phyloP scores from a whole-genome alignment of 2,329 filamentous ascomycete genomes.

The Rhytidhysteron rufulum region DNA sequence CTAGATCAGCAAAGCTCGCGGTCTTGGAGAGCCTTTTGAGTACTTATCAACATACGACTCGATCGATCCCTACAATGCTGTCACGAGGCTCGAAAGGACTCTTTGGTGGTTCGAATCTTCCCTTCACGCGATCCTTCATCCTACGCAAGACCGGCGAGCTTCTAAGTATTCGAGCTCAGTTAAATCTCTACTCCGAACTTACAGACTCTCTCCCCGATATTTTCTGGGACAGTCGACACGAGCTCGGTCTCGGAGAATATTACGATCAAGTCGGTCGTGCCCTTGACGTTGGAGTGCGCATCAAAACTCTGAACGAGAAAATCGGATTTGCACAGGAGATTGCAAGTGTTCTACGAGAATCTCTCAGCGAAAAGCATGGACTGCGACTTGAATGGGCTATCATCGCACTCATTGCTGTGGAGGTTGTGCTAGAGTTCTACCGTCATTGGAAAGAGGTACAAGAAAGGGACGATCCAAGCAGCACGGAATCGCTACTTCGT shows the following conservation, averaged over 20 bases:
- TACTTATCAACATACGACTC: slow-evolving; percentile 82
- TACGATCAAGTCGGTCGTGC: slow-evolving; percentile 91
- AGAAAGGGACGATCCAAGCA: slow-evolving; percentile 40
- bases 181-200: slow-evolving; percentile 95
- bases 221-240: slow-evolving; percentile 90
- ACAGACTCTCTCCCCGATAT: slow-evolving; percentile 93
- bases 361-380: slow-evolving; percentile 85
- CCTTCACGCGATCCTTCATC: slow-evolving; percentile 70
- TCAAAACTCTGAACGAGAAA: slow-evolving; percentile 89
- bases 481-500: slow-evolving; percentile 38
- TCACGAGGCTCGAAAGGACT: slow-evolving; percentile 62
- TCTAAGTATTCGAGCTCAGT: slow-evolving; percentile 79
- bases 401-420: slow-evolving; percentile 86
- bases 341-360: slow-evolving; percentile 80
- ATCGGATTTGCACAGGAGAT: slow-evolving; percentile 98
- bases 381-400: slow-evolving; percentile 92
- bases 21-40: slow-evolving; percentile 81
- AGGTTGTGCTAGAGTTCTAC: slow-evolving; percentile 83
- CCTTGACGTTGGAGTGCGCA: slow-evolving; percentile 85
- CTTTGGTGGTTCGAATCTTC: slow-evolving; percentile 19
- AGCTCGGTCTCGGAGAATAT: slow-evolving; percentile 87
- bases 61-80: slow-evolving; percentile 74
- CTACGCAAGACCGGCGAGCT: slow-evolving; percentile 91
- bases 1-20: slow-evolving; percentile 87
- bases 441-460: slow-evolving; percentile 63